phyloP scores from a whole-genome alignment of 83 land plant genomes.

The Larix sibirica region DNA sequence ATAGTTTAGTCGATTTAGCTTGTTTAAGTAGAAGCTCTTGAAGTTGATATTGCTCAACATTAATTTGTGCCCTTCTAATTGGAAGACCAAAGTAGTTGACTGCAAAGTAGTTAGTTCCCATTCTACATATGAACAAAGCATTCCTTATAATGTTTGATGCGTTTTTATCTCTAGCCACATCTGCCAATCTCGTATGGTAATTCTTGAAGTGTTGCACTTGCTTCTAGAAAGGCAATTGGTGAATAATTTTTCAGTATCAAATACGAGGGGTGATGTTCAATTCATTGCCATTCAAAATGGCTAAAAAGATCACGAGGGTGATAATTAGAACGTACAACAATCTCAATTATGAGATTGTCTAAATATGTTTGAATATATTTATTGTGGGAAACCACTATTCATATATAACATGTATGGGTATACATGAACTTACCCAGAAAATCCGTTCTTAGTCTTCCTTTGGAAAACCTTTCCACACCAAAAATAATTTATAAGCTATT shows the following conservation, averaged over 20 bases:
- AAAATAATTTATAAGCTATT: too few relatives aligned
- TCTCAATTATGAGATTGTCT: not conserved
- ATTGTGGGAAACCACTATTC: too few relatives aligned
- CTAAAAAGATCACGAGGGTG: too few relatives aligned
- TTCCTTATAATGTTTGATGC: slow-evolving; percentile 22
- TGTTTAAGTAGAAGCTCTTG: slow-evolving; percentile 25
- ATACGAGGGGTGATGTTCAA: too few relatives aligned
- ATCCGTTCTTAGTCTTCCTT: not conserved
- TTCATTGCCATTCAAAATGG: too few relatives aligned
- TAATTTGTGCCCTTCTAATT: slow-evolving; percentile 31
- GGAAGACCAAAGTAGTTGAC: slow-evolving; percentile 38
- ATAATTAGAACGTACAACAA: too few relatives aligned
- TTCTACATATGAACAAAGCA: slow-evolving; percentile 32
- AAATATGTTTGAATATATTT: slow-evolving; percentile 25
- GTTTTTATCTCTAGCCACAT: slow-evolving; percentile 26
- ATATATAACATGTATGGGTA: not conserved
- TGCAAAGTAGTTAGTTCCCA: slow-evolving; percentile 53
- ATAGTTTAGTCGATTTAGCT: not conserved
- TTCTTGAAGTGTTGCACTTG: slow-evolving; percentile 42
- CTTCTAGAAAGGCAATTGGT: slow-evolving; percentile 28
- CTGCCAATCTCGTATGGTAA: slow-evolving; percentile 26
- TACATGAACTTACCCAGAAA: not conserved
- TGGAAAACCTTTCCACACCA: not conserved
- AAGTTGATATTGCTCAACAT: slow-evolving; percentile 16
- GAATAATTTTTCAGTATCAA: not conserved